These are phyloP conservation scores for Fraxinus sp. DNA, from an alignment of 305 asterid genomes.

Conservation along the genomic window DNA sequence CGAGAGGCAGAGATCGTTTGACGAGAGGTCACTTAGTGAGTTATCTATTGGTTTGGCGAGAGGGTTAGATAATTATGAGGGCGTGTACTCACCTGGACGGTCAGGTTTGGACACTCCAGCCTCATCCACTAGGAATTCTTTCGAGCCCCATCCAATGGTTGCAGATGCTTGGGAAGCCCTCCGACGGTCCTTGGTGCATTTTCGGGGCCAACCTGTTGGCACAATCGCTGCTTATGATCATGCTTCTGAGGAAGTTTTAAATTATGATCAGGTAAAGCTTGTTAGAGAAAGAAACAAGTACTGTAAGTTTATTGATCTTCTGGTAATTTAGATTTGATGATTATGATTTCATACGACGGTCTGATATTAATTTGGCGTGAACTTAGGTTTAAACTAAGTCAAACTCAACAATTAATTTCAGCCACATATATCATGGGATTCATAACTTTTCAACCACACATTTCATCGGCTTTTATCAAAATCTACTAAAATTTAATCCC, in stretches of 20 bases:
- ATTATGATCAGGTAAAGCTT: slow-evolving; percentile 79
- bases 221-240: slow-evolving; percentile 95
- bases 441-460: background rate
- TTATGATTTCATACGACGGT: background rate
- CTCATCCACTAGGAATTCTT: slow-evolving; percentile 78
- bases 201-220: slow-evolving; percentile 89
- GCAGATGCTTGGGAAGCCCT: slow-evolving; percentile 99
- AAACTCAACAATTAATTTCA: background rate
- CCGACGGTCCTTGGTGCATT: slow-evolving; percentile 71
- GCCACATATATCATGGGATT: background rate
- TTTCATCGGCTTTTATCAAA: background rate
- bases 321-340: background rate
- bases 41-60: slow-evolving; percentile 71
- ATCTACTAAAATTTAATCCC: background rate
- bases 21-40: slow-evolving; percentile 90
- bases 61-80: slow-evolving; percentile 68
- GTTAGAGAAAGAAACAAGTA: background rate
- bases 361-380: background rate
- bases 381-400: background rate
- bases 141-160: slow-evolving; percentile 96
- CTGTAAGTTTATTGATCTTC: background rate
- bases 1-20: slow-evolving; percentile 91
- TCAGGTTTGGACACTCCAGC: slow-evolving; percentile 75
- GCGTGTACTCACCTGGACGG: slow-evolving; percentile 74
- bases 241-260: slow-evolving; percentile 90